phyloP scores from a whole-genome alignment of 805 yeast species.

The Starmerella khaoyaiensis region DNA sequence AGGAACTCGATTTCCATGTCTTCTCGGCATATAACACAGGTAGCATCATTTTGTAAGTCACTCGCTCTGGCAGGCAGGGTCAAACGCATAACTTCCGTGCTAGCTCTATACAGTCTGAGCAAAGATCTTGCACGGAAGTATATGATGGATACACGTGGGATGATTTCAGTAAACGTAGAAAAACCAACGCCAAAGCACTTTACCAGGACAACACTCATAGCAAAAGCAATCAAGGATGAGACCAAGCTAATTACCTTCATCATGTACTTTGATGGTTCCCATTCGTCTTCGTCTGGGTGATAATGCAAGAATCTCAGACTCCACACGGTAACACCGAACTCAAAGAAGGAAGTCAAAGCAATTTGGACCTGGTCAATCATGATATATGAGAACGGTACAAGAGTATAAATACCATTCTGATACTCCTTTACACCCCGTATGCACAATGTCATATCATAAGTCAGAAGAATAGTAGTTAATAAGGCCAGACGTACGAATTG shows the following conservation, averaged over 20 bases:
- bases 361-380: constrained; percentile 53
- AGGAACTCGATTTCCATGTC: constrained; percentile 48
- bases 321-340: constrained; percentile 39
- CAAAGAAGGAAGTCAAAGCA: constrained; percentile 42
- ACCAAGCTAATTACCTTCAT: constrained; percentile 42
- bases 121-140: constrained; percentile 24
- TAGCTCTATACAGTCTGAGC: constrained; percentile 26
- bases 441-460: constrained; percentile 34
- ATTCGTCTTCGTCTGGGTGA: constrained; percentile 45
- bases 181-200: constrained; percentile 33
- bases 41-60: constrained; percentile 46
- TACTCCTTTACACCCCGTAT: constrained; percentile 2
- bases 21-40: constrained; percentile 86
- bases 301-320: constrained; percentile 41
- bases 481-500: constrained; percentile 8
- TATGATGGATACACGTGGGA: constrained; percentile 25
- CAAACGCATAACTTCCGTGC: constrained; percentile 50
- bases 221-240: constrained; percentile 39
- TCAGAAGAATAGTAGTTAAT: constrained; percentile 34
- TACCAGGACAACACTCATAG: constrained; percentile 33
- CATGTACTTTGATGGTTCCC: constrained; percentile 57
- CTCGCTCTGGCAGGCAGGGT: constrained; percentile 49
- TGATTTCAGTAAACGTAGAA: constrained; percentile 34
- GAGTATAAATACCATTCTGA: constrained; percentile 6
- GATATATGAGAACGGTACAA: constrained; percentile 7